Percentiles rank a stretch among this genome's conserved stretches.
phyloP scores from a whole-genome alignment of 306 rosid species.

The Trichosanthes cucumerina region DNA sequence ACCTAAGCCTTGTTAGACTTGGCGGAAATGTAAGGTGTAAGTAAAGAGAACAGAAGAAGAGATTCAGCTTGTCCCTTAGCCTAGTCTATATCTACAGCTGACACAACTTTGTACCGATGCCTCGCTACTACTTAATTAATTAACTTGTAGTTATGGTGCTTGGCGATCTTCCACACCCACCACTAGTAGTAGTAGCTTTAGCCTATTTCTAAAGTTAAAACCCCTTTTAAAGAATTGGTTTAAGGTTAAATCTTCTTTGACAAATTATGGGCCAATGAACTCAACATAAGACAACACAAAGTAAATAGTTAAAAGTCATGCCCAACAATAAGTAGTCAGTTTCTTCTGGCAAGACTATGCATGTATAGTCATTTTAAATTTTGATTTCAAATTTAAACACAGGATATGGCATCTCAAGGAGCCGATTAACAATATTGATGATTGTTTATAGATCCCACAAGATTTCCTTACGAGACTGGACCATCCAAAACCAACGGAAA shows the following conservation, averaged over 20 bases:
- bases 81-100: no score
- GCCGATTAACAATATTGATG: not conserved
- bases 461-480: not conserved
- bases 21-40: no score
- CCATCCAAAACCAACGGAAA: not conserved
- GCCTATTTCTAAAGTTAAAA: not conserved
- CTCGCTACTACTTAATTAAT: no score
- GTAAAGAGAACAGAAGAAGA: no score
- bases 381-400: not conserved
- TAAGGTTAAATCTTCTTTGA: not conserved
- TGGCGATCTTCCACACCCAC: not conserved
- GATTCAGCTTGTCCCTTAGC: no score
- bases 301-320: not conserved
- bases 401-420: not conserved
- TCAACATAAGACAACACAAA: not conserved
- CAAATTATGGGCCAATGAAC: not conserved
- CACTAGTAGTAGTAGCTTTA: not conserved
- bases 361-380: not conserved
- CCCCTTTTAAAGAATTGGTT: not conserved
- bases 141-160: not conserved
- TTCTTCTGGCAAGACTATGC: not conserved
- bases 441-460: not conserved
- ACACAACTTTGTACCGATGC: no score
- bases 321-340: not conserved
- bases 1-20: no score